phyloP scores from a whole-genome alignment of 2,329 filamentous ascomycete genomes.

The Drechslerella stenobrocha region DNA sequence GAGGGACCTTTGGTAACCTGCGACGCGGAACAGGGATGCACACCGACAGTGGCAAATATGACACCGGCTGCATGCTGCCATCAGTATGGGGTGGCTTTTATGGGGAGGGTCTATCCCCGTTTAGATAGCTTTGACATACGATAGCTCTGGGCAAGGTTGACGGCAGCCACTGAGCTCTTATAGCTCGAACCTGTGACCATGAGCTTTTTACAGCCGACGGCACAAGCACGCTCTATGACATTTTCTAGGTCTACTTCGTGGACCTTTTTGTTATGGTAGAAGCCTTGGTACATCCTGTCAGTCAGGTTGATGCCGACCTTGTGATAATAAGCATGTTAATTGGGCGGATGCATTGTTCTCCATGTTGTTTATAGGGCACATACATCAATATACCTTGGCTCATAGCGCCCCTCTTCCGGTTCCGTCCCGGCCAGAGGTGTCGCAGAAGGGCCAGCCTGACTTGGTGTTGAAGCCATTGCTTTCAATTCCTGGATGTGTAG shows the following conservation, averaged over 20 bases:
- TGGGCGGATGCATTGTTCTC: neutral
- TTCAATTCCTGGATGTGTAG: no score
- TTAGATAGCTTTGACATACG: no score
- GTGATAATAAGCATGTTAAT: neutral
- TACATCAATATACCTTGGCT: slow-evolving; percentile 47
- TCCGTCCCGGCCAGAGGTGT: slow-evolving; percentile 5
- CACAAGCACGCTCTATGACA: slow-evolving; percentile 75
- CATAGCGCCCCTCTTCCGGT: slow-evolving; percentile 19
- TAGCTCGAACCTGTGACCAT: slow-evolving; percentile 93
- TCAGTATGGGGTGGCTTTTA: neutral
- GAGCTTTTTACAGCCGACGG: slow-evolving; percentile 81
- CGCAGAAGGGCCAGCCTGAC: no score
- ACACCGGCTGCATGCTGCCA: slow-evolving; percentile 64
- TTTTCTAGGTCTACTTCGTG: slow-evolving; percentile 74
- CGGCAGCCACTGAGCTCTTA: slow-evolving; percentile 72
- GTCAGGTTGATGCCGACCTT: slow-evolving; percentile 88
- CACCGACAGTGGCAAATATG: slow-evolving; percentile 87
- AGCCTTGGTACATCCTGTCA: slow-evolving; percentile 83
- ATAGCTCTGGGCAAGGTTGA: slow-evolving; percentile 72
- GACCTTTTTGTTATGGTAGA: slow-evolving; percentile 72
- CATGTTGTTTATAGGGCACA: neutral
- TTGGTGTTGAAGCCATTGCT: slow-evolving; percentile 34
- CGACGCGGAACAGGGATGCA: slow-evolving; percentile 86
- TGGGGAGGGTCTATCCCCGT: slow-evolving; percentile 44
- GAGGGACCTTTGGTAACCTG: slow-evolving; percentile 67